Conservation (phyloP, 306 rosid genomes). For the Fragaria nilgerrensis region DNA sequence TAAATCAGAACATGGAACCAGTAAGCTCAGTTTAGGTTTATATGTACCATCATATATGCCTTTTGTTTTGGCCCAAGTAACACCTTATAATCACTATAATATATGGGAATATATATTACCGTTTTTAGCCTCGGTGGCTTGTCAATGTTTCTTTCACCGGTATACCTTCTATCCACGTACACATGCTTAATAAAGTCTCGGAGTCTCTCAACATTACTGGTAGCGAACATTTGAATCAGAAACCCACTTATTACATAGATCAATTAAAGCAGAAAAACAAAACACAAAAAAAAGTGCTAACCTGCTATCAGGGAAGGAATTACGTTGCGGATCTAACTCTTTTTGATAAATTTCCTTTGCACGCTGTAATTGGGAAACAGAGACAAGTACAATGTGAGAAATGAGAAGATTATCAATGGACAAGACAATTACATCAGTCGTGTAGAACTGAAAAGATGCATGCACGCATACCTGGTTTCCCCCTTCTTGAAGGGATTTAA, state of each 20-base stretch:
- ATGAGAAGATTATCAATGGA: constrained; percentile 23
- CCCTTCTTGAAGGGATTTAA: constrained; percentile 86
- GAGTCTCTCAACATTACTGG: constrained; percentile 87
- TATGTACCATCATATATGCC: too few species aligned
- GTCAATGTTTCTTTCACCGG: constrained; percentile 63
- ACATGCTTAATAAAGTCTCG: constrained; percentile 93
- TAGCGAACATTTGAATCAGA: constrained; percentile 46
- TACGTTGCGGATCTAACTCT: constrained; percentile 83
- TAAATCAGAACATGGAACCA: not conserved
- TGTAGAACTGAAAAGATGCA: constrained; percentile 17
- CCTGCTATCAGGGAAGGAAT: constrained; percentile 89
- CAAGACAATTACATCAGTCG: constrained; percentile 4
- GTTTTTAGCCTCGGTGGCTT: constrained; percentile 65
- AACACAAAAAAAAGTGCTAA: constrained; percentile 23
- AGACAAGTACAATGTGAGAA: constrained; percentile 22
- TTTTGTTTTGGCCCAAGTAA: not conserved
- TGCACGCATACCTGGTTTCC: constrained; percentile 75
- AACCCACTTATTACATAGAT: constrained; percentile 10
- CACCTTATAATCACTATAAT: not conserved
- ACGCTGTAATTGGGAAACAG: constrained; percentile 50
- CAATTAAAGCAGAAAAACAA: constrained; percentile 12
- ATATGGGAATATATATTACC: constrained; percentile 32
- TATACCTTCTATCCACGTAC: constrained; percentile 84
- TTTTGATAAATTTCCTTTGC: constrained; percentile 83
- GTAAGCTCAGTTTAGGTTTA: constrained; percentile 2